These are phyloP conservation scores for Nigrospora osmanthi DNA, from an alignment of 2,329 filamentous ascomycete genomes.

Conservation along the genomic window DNA sequence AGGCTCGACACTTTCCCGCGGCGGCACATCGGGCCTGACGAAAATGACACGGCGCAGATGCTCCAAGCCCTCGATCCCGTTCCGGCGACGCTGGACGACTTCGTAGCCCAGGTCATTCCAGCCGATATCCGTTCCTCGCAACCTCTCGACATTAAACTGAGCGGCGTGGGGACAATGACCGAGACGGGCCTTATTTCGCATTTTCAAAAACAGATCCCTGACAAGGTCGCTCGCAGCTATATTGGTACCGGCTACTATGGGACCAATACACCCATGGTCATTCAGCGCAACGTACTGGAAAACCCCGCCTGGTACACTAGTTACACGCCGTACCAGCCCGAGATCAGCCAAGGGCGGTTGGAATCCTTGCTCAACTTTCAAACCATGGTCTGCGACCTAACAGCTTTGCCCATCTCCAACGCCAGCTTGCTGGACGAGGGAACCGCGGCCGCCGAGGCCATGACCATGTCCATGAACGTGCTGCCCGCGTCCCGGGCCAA, in stretches of 20 bases:
- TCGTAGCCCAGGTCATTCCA: slow-evolving; percentile 78
- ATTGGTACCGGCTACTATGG: slow-evolving; percentile 86
- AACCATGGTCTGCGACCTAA: slow-evolving; percentile 84
- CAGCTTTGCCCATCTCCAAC: slow-evolving; percentile 80
- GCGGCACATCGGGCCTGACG: slow-evolving; percentile 80
- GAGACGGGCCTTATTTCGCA: slow-evolving; percentile 52
- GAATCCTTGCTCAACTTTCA: slow-evolving; percentile 95
- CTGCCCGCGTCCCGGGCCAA: slow-evolving; percentile 66
- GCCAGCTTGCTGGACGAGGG: slow-evolving; percentile 86
- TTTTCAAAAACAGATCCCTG: slow-evolving; percentile 19
- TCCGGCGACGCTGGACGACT: slow-evolving; percentile 66
- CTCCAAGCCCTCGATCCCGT: slow-evolving; percentile 71
- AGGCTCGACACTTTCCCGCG: slow-evolving; percentile 61
- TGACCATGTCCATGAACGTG: slow-evolving; percentile 83
- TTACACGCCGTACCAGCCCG: slow-evolving; percentile 94
- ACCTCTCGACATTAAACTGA: slow-evolving; percentile 48
- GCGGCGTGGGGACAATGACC: slow-evolving; percentile 32
- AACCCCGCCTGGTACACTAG: slow-evolving; percentile 96
- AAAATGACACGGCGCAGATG: slow-evolving; percentile 66
- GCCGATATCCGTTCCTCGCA: slow-evolving; percentile 65
- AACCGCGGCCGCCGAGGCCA: slow-evolving; percentile 88
- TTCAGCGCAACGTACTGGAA: slow-evolving; percentile 87
- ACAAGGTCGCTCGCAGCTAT: slow-evolving; percentile 49
- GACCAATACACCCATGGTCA: slow-evolving; percentile 80
- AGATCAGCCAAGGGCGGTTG: slow-evolving; percentile 90